Conservation (phyloP, 2,329 filamentous ascomycete genomes). For the Curvularia eragrostidis region DNA sequence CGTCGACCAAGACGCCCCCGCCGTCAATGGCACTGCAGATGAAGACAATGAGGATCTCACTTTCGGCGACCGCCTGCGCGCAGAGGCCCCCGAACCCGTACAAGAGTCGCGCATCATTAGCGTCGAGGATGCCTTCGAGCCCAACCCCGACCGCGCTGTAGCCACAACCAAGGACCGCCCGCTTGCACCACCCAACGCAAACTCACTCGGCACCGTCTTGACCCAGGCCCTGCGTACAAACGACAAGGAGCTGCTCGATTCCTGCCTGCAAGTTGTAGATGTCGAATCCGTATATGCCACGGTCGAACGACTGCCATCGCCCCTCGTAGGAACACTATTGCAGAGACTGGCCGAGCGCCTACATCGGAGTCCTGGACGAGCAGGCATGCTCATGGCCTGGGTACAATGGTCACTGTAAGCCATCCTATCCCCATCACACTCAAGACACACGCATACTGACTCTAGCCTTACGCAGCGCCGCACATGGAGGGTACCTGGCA, state of each 20-base stretch:
- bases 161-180: constrained; percentile 53
- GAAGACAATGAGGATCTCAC: constrained; percentile 66
- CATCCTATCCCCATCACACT: neutral
- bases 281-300: constrained; percentile 80
- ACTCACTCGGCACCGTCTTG: constrained; percentile 90
- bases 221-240: constrained; percentile 92
- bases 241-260: constrained; percentile 87
- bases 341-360: constrained; percentile 85
- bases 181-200: constrained; percentile 70
- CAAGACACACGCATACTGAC: constrained; percentile 3
- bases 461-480: constrained; percentile 57
- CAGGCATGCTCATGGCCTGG: constrained; percentile 91
- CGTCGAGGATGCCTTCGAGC: constrained; percentile 65
- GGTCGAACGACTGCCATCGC: constrained; percentile 87
- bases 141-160: constrained; percentile 54
- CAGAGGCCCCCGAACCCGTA: constrained; percentile 56
- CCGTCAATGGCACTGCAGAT: constrained; percentile 29
- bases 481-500: constrained; percentile 89
- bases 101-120: constrained; percentile 66
- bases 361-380: constrained; percentile 84
- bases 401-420: constrained; percentile 82
- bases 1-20: constrained; percentile 36
- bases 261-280: constrained; percentile 84
- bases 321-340: constrained; percentile 78
- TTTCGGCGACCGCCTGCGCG: constrained; percentile 84